phyloP scores from a whole-genome alignment of 371 early-diverging fungal genomes.

The Actinomortierella wolfii region DNA sequence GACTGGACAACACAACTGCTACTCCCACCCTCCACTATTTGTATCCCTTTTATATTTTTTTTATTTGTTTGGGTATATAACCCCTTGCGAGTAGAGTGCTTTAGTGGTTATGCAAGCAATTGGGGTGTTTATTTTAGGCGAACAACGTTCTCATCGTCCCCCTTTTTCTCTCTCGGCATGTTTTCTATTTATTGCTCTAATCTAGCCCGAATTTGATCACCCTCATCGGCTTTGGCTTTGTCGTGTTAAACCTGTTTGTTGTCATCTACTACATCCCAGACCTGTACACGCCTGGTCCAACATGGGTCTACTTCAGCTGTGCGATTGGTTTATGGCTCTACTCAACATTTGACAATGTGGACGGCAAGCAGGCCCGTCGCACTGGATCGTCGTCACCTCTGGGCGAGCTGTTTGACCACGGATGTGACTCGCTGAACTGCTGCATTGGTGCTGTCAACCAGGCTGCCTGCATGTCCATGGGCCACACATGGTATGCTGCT shows the following conservation, averaged over 20 bases:
- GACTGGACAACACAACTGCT: no score
- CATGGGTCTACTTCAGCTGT: slow-evolving; percentile 90
- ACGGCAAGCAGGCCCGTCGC: slow-evolving; percentile 97
- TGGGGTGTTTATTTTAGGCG: no score
- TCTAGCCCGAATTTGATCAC: slow-evolving; percentile 97
- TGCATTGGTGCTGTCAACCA: slow-evolving; percentile 82
- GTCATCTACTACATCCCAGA: slow-evolving; percentile 73
- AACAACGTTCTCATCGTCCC: no score
- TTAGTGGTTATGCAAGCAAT: no score
- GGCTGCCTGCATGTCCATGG: slow-evolving; percentile 81
- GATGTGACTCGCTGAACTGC: slow-evolving; percentile 93
- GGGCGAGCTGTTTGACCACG: slow-evolving; percentile 95
- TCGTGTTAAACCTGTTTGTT: slow-evolving; percentile 75
- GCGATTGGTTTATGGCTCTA: slow-evolving; percentile 92
- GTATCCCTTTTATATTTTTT: no score
- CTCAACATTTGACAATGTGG: slow-evolving; percentile 96
- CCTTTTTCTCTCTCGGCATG: not conserved
- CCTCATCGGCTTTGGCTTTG: slow-evolving; percentile 89
- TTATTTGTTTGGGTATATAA: no score
- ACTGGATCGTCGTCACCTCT: slow-evolving; percentile 94
- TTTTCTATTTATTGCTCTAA: not conserved
- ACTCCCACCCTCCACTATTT: no score
- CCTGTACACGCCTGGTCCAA: slow-evolving; percentile 75
- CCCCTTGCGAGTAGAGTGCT: no score
- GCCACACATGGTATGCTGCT: slow-evolving; percentile 72